Percentiles rank a stretch among this genome's conserved stretches.
Evolutionary conservation across 495 filamentous ascomycete genomes (phyloP).

Genomic region (Aspergillus olivimuriae): DNA sequence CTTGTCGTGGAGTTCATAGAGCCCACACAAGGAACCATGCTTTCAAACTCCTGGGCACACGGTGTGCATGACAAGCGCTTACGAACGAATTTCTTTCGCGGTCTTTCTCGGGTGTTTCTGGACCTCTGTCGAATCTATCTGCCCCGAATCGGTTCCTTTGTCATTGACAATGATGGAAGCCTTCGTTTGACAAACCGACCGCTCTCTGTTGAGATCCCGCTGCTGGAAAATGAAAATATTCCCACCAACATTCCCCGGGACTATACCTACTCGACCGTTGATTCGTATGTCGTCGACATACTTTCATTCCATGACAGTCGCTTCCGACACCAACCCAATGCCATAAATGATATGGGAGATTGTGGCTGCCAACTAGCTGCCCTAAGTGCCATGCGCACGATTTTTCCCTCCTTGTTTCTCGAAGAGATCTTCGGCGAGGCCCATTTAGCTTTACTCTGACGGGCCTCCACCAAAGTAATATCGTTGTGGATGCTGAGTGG

Average conservation of each 20-base stretch:
- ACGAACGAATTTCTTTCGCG: slow-evolving; percentile 23
- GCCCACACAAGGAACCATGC: slow-evolving; percentile 30
- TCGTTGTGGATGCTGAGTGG: slow-evolving; percentile 22
- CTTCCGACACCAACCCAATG: slow-evolving; percentile 28
- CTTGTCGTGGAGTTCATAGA: slow-evolving; percentile 30
- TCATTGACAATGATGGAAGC: slow-evolving; percentile 17
- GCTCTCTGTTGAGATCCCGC: slow-evolving; percentile 16
- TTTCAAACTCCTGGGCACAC: slow-evolving; percentile 24
- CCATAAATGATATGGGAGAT: slow-evolving; percentile 21
- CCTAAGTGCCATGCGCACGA: slow-evolving; percentile 22
- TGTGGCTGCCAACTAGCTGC: slow-evolving; percentile 20
- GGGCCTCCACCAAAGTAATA: slow-evolving; percentile 28
- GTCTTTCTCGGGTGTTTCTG: slow-evolving; percentile 24
- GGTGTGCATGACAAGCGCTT: slow-evolving; percentile 9
- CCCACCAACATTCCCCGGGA: slow-evolving; percentile 24
- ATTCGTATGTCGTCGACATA: slow-evolving; percentile 28
- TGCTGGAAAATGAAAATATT: slow-evolving; percentile 32
- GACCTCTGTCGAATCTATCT: slow-evolving; percentile 20
- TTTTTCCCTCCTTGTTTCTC: slow-evolving; percentile 23
- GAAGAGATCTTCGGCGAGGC: slow-evolving; percentile 15
- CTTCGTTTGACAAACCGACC: slow-evolving; percentile 27
- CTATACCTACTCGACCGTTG: slow-evolving; percentile 21
- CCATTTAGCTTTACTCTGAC: slow-evolving; percentile 21
- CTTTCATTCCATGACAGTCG: slow-evolving; percentile 24
- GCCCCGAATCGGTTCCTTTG: slow-evolving; percentile 32